Evolutionary conservation across 768 basidiomycete species (phyloP), one percentile per base, ranked within the genome.

Genomic region (Tricholoma sp.): DNA sequence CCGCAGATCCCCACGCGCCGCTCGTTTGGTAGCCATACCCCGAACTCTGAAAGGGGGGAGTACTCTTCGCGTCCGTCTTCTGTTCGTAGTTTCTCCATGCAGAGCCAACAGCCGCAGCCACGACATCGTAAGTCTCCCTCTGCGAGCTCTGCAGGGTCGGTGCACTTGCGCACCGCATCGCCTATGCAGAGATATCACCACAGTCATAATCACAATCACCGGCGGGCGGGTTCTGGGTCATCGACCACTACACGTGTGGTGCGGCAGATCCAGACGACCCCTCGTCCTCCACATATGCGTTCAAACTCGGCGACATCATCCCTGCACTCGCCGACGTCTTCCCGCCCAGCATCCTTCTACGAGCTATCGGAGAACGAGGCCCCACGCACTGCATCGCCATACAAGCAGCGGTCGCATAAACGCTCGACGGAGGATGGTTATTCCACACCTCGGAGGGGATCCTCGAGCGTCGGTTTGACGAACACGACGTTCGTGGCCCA

Each of bases 1-100:
- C 81, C 83, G 3, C 78, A 83, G 65, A 73, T 84, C 12, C 80
- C 84, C 4, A 81, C 84, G 9, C 81, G 91, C 18, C 79, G 84
- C 10, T 91, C 90, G 3, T 80, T 87, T 56, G 89, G 89, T 1
- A 86, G 79, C 62, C 88, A 88, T 55, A 95, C 94, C 0, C 94
- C 93, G 0, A 94, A 89, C 52, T 94, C 92, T 27, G 94, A 97
- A 62, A 78, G 80, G 47, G 90, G 88, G 11, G 90, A 90, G 9
- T 77, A 81, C 65, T 78, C 85, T 16, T 95, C 92, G 0, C 76
- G 92, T 22, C 91, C 94, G 1, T 90, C 89, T 0, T 94, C 93
- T 0, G 78, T 91, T n/a, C 85, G 80, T n/a, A 94, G 91, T 62
- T 80, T 88, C 67, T 81, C 81, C 10, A 78, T 79, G 71, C 82